phyloP scores from a whole-genome alignment of 2,329 filamentous ascomycete species.

The Phyllosticta paracitricarpa region DNA sequence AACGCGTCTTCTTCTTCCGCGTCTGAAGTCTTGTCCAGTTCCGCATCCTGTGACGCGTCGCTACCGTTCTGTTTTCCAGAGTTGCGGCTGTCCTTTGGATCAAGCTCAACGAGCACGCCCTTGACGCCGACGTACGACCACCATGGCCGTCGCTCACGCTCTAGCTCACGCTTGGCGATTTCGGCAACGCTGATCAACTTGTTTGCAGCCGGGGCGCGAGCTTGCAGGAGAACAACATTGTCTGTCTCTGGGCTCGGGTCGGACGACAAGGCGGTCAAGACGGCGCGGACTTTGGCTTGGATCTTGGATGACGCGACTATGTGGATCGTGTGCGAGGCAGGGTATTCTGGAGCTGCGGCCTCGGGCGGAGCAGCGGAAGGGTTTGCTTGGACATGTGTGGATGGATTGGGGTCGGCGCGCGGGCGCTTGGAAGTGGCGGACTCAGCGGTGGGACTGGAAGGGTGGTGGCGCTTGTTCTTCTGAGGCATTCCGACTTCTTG shows the following conservation, averaged over 20 bases:
- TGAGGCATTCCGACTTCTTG: background rate
- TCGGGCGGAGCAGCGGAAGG: background rate
- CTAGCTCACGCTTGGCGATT: constrained; percentile 37
- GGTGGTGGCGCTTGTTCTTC: constrained; percentile 7
- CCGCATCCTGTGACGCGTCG: background rate
- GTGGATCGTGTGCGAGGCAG: background rate
- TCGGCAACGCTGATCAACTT: constrained; percentile 63
- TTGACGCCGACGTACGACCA: constrained; percentile 28
- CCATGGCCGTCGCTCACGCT: constrained; percentile 36
- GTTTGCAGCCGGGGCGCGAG: constrained; percentile 28
- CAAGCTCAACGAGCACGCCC: constrained; percentile 16
- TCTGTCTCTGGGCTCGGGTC: background rate
- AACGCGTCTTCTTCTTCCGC: constrained; percentile 39
- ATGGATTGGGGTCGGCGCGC: background rate
- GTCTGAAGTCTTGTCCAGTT: constrained; percentile 3
- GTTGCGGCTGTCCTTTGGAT: background rate
- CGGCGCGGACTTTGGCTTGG: constrained; percentile 4
- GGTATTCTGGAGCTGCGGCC: background rate
- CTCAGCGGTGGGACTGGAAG: background rate
- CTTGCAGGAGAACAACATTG: background rate
- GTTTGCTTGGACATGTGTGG: too few species aligned
- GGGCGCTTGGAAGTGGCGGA: constrained; percentile 7
- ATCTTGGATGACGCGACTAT: constrained; percentile 7
- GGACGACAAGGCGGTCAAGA: background rate
- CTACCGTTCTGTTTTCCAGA: background rate